Conservation (phyloP, 768 basidiomycete genomes). For the Suillus subaureus region DNA sequence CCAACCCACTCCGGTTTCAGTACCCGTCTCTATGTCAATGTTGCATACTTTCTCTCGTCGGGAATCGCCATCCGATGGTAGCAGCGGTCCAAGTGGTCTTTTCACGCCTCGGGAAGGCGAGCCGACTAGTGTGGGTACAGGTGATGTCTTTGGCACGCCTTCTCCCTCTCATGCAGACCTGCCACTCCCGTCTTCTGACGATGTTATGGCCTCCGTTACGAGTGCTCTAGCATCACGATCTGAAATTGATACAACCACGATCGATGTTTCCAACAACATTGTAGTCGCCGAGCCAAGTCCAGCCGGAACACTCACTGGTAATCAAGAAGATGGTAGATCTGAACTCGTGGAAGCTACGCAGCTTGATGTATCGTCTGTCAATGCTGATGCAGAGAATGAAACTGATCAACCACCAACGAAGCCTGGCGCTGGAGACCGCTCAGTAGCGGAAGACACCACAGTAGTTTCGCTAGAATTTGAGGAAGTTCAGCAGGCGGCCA, state of each 20-base stretch:
- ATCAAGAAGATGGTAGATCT: background rate
- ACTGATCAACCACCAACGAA: background rate
- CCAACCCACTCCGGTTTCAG: constrained; percentile 15
- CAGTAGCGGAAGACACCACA: background rate
- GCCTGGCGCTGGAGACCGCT: background rate
- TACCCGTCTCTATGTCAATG: constrained; percentile 22
- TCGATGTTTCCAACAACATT: background rate
- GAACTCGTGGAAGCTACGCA: background rate
- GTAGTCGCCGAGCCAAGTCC: background rate
- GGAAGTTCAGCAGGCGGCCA: background rate
- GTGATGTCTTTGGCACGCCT: constrained; percentile 2
- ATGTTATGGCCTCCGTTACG: constrained; percentile 4
- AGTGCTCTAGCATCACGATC: constrained; percentile 1
- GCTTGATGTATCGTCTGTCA: background rate
- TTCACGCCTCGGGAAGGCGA: constrained; percentile 38
- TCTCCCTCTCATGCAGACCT: background rate
- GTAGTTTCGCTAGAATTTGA: background rate
- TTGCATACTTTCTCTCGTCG: constrained; percentile 23
- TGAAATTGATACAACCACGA: background rate
- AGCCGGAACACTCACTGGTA: background rate
- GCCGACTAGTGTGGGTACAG: background rate
- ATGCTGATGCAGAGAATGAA: background rate
- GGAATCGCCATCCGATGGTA: constrained; percentile 7
- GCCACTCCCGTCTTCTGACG: background rate
- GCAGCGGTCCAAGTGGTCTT: constrained; percentile 31